Conservation (phyloP, 108 stramenopile genomes). For the Chaetoceros muelleri region DNA sequence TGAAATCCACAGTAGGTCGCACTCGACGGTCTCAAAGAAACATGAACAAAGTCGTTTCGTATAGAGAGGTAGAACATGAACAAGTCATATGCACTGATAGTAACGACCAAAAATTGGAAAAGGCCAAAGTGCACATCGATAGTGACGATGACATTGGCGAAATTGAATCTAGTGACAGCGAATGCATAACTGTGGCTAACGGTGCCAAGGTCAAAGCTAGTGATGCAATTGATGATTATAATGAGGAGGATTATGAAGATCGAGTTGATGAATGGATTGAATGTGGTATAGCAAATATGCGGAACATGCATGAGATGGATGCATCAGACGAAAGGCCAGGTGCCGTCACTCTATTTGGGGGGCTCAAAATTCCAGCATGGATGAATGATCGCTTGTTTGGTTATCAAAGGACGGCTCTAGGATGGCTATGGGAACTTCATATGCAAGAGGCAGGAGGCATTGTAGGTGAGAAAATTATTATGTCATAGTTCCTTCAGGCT, state of each 20-base stretch:
- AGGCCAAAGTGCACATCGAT: neutral
- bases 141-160: constrained; percentile 7
- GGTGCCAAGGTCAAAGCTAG: neutral
- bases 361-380: constrained; percentile 74
- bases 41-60: constrained; percentile 11
- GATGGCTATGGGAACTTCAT: constrained; percentile 95
- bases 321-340: constrained; percentile 43
- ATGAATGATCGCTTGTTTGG: constrained; percentile 72
- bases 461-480: constrained; percentile 86
- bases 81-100: neutral
- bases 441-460: constrained; percentile 90
- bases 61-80: constrained; percentile 12
- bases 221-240: constrained; percentile 49
- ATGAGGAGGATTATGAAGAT: constrained; percentile 67
- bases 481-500: neutral
- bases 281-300: constrained; percentile 46
- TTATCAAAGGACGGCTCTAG: constrained; percentile 72
- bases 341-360: constrained; percentile 41
- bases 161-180: neutral
- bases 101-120: neutral
- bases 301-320: constrained; percentile 62
- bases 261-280: constrained; percentile 75
- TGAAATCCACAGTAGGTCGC: constrained; percentile 1
- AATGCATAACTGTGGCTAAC: neutral
- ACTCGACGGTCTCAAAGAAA: constrained; percentile 14